Percentiles rank a stretch among this genome's conserved stretches.
Evolutionary conservation across 495 filamentous ascomycete genomes (phyloP).

Genomic region (Penicillium egyptiacum): DNA sequence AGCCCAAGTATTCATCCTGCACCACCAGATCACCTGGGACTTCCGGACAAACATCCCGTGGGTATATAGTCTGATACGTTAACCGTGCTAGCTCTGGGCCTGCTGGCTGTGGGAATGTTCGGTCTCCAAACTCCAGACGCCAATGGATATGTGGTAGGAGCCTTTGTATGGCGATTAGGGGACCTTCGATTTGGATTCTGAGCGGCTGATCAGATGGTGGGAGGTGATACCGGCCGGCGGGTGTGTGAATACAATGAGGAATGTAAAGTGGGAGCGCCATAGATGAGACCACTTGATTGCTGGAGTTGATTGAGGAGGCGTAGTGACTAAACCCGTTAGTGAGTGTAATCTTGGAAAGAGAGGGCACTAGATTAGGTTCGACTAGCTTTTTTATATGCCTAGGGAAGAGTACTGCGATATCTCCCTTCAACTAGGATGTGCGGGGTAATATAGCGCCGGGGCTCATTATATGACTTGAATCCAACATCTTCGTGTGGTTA

Average conservation of each 20-base stretch:
- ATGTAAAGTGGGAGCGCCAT: slow-evolving; percentile 27
- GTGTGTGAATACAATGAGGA: slow-evolving; percentile 21
- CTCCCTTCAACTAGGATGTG: too few relatives aligned
- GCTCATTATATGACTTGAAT: too few relatives aligned
- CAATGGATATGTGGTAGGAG: slow-evolving; percentile 29
- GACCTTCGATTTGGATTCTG: slow-evolving; percentile 35
- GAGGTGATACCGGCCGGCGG: slow-evolving; percentile 22
- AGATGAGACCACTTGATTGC: neutral
- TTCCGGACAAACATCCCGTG: slow-evolving; percentile 20
- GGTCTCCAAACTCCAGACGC: slow-evolving; percentile 15
- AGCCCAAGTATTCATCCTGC: slow-evolving; percentile 33
- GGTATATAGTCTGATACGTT: slow-evolving; percentile 29
- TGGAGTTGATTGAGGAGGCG: too few relatives aligned
- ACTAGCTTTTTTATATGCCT: too few relatives aligned
- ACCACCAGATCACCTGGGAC: slow-evolving; percentile 30
- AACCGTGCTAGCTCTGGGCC: slow-evolving; percentile 31
- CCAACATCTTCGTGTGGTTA: too few relatives aligned
- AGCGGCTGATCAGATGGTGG: slow-evolving; percentile 25
- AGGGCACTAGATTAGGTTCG: too few relatives aligned
- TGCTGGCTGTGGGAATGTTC: slow-evolving; percentile 25
- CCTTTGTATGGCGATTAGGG: slow-evolving; percentile 26
- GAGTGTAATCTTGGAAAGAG: too few relatives aligned
- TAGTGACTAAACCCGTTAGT: too few relatives aligned
- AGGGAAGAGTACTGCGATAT: too few relatives aligned
- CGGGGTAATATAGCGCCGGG: too few relatives aligned